Evolutionary conservation across 176 grass and related monocot genomes (phyloP), one percentile per base, ranked within the genome.

Genomic region (Oryza officinalis): DNA sequence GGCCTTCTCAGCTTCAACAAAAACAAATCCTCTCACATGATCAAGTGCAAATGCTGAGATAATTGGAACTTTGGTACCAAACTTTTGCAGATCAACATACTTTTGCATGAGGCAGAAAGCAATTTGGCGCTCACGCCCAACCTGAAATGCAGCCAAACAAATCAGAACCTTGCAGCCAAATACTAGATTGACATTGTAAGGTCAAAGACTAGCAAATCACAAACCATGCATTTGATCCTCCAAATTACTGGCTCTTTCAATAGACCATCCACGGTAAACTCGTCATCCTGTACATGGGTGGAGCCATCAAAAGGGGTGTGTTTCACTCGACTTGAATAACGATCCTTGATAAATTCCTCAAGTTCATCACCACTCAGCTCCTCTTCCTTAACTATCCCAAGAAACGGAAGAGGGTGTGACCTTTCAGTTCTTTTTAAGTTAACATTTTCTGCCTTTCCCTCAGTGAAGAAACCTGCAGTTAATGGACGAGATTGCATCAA

Each of bases 61-160:
- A 90, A 95, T 94, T 71, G 92, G 89, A 25, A 99, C 71, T 88
- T 87, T 96, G 8, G 79, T 92, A 85, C 93, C 93, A 27, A 89
- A 85, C n/a, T 81, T 89, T 37, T 87, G 18, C 66, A 96, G 75
- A 27, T 99, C 89, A 84, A 95, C 80, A 84, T 87, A 99, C 67
- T 99, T 99, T 47, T 99, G 93, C 93, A 99, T 99, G 80, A 99
- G 89, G 78, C 96, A 96, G 72, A 99, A 99, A 64, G 74, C 89
- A 83, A 99, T 84, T 82, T 99, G 93, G 33, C 80, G 86, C 77
- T 99, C 96, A 63, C 87, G 89, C 47, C 96, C 96, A 88, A 92
- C 81, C 96, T 99, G 85, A 18, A 87, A 88, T 63, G 45, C 26
- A 89, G 22, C 65, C 79, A 78, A 75, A 65, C 35, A 89, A 74